Base-by-base conservation (phyloP, 2,329 filamentous ascomycete species). In the Calonectria pauciramosa region DNA sequence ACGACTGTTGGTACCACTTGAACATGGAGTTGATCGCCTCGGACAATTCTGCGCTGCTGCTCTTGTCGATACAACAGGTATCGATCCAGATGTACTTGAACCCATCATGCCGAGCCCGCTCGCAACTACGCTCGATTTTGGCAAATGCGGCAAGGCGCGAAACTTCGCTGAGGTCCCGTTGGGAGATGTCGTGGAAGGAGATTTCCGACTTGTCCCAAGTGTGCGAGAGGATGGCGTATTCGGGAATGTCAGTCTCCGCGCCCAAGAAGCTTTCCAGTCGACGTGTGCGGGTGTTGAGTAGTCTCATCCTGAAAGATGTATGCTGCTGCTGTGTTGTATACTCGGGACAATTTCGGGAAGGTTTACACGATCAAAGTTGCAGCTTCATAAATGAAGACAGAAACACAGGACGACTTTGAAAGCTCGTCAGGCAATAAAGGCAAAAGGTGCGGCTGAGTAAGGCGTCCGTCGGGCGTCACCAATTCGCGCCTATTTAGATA, bases 151-250 rank as follows among this genome's bases (percentile, higher is more conserved):
- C 74, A 79, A 4, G 77, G 77, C 1, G 65, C 32, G 3, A 65
- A 73, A 6, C 28, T 16, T 67, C 56, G 10, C 54, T 68, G 14
- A n/a, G 44, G 38, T 13, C 28, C 4, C 56, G 64, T 7, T 47
- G 32, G 5, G 60, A 34, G 23, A 83, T 70, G 32, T 83, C 81
- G 38, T 82, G 74, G 36, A 83, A 79, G 1, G 72, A 71, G 11
- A 83, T 75, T 71, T 84, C 82, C 30, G 77, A 79, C 10, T 66
- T 41, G 26, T 77, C 78, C 82, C 82, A 84, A 1, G 82, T 83
- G 38, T 84, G 82, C 0, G 82, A 84, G 4, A 84, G 77, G 26
- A 84, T 84, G 30, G 80, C 82, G 26, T 83, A 84, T 0, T 74
- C 67, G 0, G 81, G 82, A 7, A 71, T 34, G 9, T 70, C 30